Evolutionary conservation across 352 stramenopile genomes (phyloP).

Genomic region (Phytophthora agathidicida): DNA sequence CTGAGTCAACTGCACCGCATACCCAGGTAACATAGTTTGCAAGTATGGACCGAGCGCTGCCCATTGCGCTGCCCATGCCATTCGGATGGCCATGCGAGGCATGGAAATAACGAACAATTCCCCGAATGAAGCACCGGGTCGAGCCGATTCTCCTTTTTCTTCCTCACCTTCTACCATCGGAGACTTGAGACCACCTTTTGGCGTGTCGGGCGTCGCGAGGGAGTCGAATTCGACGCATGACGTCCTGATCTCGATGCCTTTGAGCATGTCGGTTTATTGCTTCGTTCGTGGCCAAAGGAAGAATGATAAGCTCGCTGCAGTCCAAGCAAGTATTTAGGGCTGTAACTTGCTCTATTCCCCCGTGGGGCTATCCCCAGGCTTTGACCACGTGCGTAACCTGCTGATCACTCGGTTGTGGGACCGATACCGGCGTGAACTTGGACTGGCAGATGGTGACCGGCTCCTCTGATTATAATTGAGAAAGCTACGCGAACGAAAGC

Average conservation of each 20-base stretch:
- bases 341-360: slow-evolving; percentile 9
- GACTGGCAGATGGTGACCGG: slow-evolving; percentile 4
- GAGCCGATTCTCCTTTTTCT: slow-evolving; percentile 12
- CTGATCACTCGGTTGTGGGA: slow-evolving; percentile 10
- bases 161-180: slow-evolving; percentile 26
- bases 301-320: not conserved
- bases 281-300: not conserved
- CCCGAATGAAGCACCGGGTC: slow-evolving; percentile 26
- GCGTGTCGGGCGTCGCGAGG: slow-evolving; percentile 28
- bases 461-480: too few relatives aligned
- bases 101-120: slow-evolving; percentile 55
- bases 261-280: slow-evolving; percentile 7
- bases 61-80: slow-evolving; percentile 70
- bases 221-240: slow-evolving; percentile 28
- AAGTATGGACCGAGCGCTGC: slow-evolving; percentile 62
- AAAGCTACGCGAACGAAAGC: too few relatives aligned
- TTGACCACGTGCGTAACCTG: too few relatives aligned
- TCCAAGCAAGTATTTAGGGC: too few relatives aligned
- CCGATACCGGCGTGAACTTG: slow-evolving; percentile 3
- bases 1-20: slow-evolving; percentile 59
- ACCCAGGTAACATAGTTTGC: slow-evolving; percentile 48
- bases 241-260: slow-evolving; percentile 12
- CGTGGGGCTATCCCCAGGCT: slow-evolving; percentile 6
- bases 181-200: slow-evolving; percentile 32
- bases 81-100: slow-evolving; percentile 60